Conservation (phyloP, 2,329 filamentous ascomycete species). For the Neopestalotiopsis sp. region DNA sequence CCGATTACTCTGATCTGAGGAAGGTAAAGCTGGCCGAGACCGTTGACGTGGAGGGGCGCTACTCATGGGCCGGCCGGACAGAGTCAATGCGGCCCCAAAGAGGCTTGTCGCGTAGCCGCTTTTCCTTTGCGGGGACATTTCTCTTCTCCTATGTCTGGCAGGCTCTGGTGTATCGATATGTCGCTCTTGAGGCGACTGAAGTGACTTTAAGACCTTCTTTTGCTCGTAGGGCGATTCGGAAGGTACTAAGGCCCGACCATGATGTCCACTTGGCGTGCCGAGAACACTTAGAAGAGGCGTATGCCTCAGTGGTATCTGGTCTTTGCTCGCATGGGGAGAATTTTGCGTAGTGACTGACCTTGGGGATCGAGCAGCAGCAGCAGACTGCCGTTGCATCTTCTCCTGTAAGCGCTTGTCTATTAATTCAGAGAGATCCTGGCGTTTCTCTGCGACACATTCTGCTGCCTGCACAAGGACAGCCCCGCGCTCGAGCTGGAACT, state of each 20-base stretch:
- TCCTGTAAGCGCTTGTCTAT: conserved; percentile 72
- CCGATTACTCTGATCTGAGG: conserved; percentile 22
- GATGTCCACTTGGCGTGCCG: conserved; percentile 67
- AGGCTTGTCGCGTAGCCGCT: conserved; percentile 56
- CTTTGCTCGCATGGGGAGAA: conserved; percentile 22
- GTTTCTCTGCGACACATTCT: conserved; percentile 72
- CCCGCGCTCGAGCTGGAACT: conserved; percentile 78
- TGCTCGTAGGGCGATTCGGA: conserved; percentile 71
- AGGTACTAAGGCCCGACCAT: conserved; percentile 65
- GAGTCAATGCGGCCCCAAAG: conserved; percentile 52
- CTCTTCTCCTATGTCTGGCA: conserved; percentile 47
- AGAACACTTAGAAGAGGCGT: conserved; percentile 63
- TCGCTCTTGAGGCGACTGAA: conserved; percentile 24
- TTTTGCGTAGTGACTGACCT: conserved; percentile 25
- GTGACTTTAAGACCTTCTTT: conserved; percentile 44
- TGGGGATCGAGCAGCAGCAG: conserved; percentile 45
- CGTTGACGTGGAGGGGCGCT: conserved; percentile 35
- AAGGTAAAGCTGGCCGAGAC: conserved; percentile 19
- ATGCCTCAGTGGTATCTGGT: conserved; percentile 46
- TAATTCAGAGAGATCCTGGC: conserved; percentile 80
- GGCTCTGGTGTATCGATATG: conserved; percentile 35
- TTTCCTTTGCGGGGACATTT: conserved; percentile 47
- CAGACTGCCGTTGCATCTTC: conserved; percentile 53
- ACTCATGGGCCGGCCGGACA: conserved; percentile 46
- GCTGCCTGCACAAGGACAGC: conserved; percentile 80